Conservation (phyloP, 495 filamentous ascomycete genomes). For the Chlorociboria aeruginascens region DNA sequence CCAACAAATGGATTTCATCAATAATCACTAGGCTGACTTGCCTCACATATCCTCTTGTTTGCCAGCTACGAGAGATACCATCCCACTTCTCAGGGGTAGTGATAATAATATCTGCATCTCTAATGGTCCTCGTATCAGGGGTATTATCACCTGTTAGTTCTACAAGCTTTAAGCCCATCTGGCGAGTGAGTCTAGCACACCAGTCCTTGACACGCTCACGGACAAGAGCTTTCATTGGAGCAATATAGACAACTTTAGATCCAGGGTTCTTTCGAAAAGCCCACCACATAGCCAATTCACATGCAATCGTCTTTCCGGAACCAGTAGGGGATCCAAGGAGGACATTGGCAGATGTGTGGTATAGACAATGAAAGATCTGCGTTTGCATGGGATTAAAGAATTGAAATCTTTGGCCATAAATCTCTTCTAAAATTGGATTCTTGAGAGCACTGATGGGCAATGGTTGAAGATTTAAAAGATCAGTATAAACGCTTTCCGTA, state of each 20-base stretch:
- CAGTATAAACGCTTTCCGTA: slow-evolving; percentile 94
- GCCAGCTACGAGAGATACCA: slow-evolving; percentile 96
- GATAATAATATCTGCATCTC: slow-evolving; percentile 94
- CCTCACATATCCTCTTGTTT: slow-evolving; percentile 88
- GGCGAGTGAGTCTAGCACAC: slow-evolving; percentile 67
- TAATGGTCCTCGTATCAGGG: slow-evolving; percentile 86
- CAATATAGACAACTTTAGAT: slow-evolving; percentile 97
- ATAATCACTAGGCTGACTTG: slow-evolving; percentile 96
- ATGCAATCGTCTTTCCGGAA: slow-evolving; percentile 92
- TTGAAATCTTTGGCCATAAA: slow-evolving; percentile 79
- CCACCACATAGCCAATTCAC: slow-evolving; percentile 99
- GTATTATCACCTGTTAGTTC: slow-evolving; percentile 98
- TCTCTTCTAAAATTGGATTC: slow-evolving; percentile 72
- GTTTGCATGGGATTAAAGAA: slow-evolving; percentile 99
- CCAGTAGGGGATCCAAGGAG: slow-evolving; percentile 94
- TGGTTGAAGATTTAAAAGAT: slow-evolving; percentile 84
- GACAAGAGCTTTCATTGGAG: slow-evolving; percentile 97
- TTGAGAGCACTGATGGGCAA: slow-evolving; percentile 80
- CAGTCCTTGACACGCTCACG: slow-evolving; percentile 95
- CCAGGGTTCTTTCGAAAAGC: slow-evolving; percentile 91
- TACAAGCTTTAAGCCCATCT: slow-evolving; percentile 83
- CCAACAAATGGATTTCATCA: slow-evolving; percentile 94
- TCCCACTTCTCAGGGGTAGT: slow-evolving; percentile 99
- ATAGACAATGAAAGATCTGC: slow-evolving; percentile 91
- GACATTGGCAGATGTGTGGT: slow-evolving; percentile 84